Evolutionary conservation across 495 filamentous ascomycete genomes (phyloP).

Genomic region (Podospora anserina): DNA sequence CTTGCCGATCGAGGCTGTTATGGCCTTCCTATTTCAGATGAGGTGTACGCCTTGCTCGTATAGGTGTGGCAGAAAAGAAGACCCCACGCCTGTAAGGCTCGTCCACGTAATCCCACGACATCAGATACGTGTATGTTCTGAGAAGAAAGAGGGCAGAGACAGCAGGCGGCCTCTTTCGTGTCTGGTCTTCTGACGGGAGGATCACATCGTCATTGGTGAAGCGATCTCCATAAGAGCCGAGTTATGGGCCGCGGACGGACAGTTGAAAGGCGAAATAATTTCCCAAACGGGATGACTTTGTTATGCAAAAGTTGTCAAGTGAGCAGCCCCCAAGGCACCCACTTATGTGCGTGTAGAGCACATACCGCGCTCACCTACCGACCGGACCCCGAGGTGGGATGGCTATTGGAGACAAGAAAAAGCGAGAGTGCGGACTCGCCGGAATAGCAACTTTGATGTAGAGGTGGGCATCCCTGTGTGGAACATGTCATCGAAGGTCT

Average conservation of each 20-base stretch:
- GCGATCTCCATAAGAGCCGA: constrained; percentile 44
- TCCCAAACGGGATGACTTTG: constrained; percentile 42
- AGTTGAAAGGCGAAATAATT: constrained; percentile 44
- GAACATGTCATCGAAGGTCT: constrained; percentile 41
- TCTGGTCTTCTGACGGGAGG: constrained; percentile 20
- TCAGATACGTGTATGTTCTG: neutral
- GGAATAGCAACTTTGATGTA: constrained; percentile 14
- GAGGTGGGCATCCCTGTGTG: constrained; percentile 26
- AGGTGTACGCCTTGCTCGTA: neutral
- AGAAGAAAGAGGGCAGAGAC: neutral
- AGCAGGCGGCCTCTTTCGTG: constrained; percentile 13
- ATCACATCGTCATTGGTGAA: constrained; percentile 41
- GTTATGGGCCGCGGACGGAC: constrained; percentile 36
- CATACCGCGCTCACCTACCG: neutral
- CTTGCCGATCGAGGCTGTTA: neutral
- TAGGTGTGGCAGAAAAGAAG: neutral
- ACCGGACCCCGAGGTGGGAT: neutral
- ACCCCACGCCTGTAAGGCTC: neutral
- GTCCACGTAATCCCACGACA: neutral
- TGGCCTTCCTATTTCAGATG: neutral
- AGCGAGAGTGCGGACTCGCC: constrained; percentile 26
- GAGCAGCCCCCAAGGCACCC: constrained; percentile 7
- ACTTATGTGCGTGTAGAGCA: neutral
- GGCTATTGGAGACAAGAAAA: constrained; percentile 15
- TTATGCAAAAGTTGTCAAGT: constrained; percentile 34